Conservation (phyloP, 2,329 filamentous ascomycete genomes). For the Westerdykella aurantiaca region DNA sequence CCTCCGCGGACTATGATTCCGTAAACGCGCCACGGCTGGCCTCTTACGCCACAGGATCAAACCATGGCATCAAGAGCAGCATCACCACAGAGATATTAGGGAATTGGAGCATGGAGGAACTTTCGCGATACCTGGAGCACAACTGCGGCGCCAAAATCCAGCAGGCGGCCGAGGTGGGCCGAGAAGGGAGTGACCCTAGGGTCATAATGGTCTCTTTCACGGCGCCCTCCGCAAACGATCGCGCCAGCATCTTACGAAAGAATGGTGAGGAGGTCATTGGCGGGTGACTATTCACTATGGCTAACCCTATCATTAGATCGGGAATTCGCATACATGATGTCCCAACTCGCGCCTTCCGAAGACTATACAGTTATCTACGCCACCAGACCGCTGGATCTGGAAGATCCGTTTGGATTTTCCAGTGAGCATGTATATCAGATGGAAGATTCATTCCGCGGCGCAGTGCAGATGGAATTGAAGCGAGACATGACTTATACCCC, state of each 20-base stretch:
- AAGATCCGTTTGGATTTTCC: neutral
- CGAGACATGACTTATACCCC: conserved; percentile 47
- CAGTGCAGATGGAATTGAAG: conserved; percentile 68
- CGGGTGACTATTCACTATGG: neutral
- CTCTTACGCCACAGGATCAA: conserved; percentile 45
- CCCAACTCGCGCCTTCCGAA: conserved; percentile 38
- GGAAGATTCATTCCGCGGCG: conserved; percentile 56
- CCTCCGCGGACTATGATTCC: conserved; percentile 59
- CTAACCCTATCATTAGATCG: too few species aligned
- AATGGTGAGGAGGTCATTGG: conserved; percentile 25
- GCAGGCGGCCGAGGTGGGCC: conserved; percentile 39
- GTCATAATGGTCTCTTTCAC: conserved; percentile 44
- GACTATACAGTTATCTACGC: conserved; percentile 73
- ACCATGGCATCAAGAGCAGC: conserved; percentile 50
- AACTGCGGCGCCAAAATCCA: conserved; percentile 45
- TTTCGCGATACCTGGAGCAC: conserved; percentile 41
- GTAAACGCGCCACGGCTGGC: conserved; percentile 48
- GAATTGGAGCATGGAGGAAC: conserved; percentile 39
- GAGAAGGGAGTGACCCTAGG: conserved; percentile 21
- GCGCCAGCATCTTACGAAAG: conserved; percentile 38
- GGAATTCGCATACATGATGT: conserved; percentile 8
- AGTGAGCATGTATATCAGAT: conserved; percentile 53
- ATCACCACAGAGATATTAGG: conserved; percentile 51
- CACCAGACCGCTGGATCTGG: conserved; percentile 52
- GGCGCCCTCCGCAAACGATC: conserved; percentile 25